Evolutionary conservation across 2,329 filamentous ascomycete species (phyloP).

Genomic region (Cyanodermella asteris): DNA sequence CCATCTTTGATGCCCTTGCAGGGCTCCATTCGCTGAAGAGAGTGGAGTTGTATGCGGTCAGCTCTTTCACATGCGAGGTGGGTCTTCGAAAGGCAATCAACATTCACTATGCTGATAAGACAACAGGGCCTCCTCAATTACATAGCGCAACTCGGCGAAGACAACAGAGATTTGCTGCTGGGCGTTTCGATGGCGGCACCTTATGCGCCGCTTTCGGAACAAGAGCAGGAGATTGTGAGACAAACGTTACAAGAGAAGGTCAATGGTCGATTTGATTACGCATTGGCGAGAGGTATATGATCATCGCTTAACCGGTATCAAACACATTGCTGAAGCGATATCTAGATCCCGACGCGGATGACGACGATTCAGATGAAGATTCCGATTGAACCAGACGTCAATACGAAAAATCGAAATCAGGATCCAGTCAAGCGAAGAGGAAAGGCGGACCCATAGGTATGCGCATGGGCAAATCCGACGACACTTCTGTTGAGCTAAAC

Average conservation of each 20-base stretch:
- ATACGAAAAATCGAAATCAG: no score
- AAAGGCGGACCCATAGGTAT: no score
- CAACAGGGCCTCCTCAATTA: slow-evolving; percentile 27
- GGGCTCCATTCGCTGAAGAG: slow-evolving; percentile 26
- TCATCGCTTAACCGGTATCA: no score
- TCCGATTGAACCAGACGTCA: no score
- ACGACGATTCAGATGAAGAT: no score
- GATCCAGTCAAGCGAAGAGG: no score
- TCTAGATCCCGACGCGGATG: no score
- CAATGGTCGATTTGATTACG: slow-evolving; percentile 16
- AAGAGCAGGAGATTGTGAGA: slow-evolving; percentile 11
- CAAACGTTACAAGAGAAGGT: slow-evolving; percentile 11
- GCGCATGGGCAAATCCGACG: no score
- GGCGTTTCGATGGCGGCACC: slow-evolving; percentile 13
- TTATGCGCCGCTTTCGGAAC: slow-evolving; percentile 10
- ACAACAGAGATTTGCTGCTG: slow-evolving; percentile 14
- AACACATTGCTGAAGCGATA: no score
- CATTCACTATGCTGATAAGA: no score
- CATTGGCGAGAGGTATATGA: slow-evolving; percentile 7
- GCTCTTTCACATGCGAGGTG: slow-evolving; percentile 31
- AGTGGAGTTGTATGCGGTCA: slow-evolving; percentile 32
- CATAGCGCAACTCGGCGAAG: slow-evolving; percentile 16
- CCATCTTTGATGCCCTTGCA: slow-evolving; percentile 23
- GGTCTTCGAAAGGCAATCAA: no score
- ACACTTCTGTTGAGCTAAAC: no score